Conservation (phyloP, 2,329 filamentous ascomycete species). For the Ploettnerulaceae sp. region DNA sequence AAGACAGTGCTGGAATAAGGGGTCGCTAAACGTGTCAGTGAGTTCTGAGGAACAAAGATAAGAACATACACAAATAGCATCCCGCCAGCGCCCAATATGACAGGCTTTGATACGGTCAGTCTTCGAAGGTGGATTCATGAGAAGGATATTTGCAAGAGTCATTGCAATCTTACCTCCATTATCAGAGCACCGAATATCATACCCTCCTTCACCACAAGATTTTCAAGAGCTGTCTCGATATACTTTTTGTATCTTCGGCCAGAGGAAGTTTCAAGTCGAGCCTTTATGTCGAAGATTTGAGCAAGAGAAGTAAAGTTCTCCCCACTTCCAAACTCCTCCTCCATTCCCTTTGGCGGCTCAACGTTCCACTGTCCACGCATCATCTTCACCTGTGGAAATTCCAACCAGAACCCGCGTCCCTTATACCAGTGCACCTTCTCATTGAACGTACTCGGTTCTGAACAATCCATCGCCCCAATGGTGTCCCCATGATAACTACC, state of each 20-base stretch:
- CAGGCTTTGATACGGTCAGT: conserved; percentile 39
- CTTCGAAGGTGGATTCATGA: neutral
- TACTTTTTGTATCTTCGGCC: conserved; percentile 53
- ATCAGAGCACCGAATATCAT: conserved; percentile 71
- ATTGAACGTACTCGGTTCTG: conserved; percentile 73
- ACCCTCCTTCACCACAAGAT: conserved; percentile 49
- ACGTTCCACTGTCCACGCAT: conserved; percentile 62
- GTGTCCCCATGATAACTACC: conserved; percentile 86
- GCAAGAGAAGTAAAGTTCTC: conserved; percentile 39
- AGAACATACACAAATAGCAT: conserved; percentile 69
- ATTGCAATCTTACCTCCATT: conserved; percentile 58
- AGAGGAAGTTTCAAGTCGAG: conserved; percentile 41
- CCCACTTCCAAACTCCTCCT: conserved; percentile 15
- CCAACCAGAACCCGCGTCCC: conserved; percentile 75
- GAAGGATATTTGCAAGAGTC: neutral
- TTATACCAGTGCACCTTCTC: conserved; percentile 83
- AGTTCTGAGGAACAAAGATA: neutral
- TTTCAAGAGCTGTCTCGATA: conserved; percentile 50
- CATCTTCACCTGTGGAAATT: conserved; percentile 69
- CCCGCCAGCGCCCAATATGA: conserved; percentile 76
- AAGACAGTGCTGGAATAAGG: conserved; percentile 71
- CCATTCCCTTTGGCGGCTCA: conserved; percentile 19
- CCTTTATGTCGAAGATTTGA: conserved; percentile 56
- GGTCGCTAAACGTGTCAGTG: conserved; percentile 51
- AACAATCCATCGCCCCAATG: conserved; percentile 81